Conservation (phyloP, 2,329 filamentous ascomycete genomes). For the Hymenoscyphus albidus region DNA sequence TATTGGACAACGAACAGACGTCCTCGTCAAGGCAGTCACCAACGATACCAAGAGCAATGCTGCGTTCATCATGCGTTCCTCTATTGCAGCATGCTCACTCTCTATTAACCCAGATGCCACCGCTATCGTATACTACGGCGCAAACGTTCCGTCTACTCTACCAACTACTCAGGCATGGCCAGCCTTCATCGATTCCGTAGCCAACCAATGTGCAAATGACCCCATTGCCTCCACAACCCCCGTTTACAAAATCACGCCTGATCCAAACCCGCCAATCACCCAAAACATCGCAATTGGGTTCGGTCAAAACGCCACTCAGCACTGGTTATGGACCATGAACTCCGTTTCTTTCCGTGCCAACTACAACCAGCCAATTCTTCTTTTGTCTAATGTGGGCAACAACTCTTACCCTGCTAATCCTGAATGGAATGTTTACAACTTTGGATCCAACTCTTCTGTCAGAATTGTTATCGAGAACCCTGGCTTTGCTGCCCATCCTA, state of each 20-base stretch:
- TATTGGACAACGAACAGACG: conserved; percentile 47
- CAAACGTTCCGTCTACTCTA: conserved; percentile 27
- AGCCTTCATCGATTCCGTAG: conserved; percentile 12
- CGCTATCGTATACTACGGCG: conserved; percentile 63
- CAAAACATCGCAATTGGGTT: conserved; percentile 37
- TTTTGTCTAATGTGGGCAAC: conserved; percentile 5
- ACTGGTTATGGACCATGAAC: conserved; percentile 11
- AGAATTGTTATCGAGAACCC: conserved; percentile 49
- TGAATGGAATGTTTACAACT: conserved; percentile 11
- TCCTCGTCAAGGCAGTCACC: conserved; percentile 43
- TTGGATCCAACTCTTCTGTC: conserved; percentile 6
- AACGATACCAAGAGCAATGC: conserved; percentile 31
- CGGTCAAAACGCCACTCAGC: conserved; percentile 45
- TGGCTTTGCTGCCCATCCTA: conserved; percentile 53
- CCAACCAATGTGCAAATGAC: conserved; percentile 20
- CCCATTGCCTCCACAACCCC: conserved; percentile 22
- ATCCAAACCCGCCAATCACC: conserved; percentile 20
- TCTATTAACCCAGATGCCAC: conserved; percentile 47
- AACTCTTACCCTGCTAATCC: conserved; percentile 5
- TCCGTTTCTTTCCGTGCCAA: conserved; percentile 6
- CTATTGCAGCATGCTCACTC: conserved; percentile 44
- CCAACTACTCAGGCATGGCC: conserved; percentile 23
- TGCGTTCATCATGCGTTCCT: conserved; percentile 54
- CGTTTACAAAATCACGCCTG: conserved; percentile 23
- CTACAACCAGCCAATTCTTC: conserved; percentile 9